A percentile compares a stretch with the other conserved stretches of the same genome.
phyloP scores from a whole-genome alignment of 1,284 basidiomycete species.

The Coniferiporia weirii region DNA sequence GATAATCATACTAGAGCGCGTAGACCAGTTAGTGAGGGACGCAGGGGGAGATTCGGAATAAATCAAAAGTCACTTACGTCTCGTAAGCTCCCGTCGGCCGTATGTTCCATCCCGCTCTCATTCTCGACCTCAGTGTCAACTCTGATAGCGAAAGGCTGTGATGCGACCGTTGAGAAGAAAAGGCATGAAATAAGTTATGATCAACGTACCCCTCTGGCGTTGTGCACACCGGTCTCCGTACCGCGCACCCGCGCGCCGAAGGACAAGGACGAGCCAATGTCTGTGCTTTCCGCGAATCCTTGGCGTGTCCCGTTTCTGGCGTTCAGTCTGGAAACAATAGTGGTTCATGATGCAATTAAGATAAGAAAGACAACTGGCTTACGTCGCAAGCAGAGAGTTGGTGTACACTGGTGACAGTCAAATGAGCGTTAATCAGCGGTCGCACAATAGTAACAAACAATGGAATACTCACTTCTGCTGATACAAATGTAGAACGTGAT shows the following conservation, averaged over 20 bases:
- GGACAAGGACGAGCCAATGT: not conserved
- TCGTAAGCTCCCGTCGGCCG: not conserved
- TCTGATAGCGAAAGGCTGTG: not conserved
- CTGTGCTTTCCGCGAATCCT: not conserved
- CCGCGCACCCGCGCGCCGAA: not conserved
- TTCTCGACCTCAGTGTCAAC: not conserved
- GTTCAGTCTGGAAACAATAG: slow-evolving; percentile 1
- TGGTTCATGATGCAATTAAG: not conserved
- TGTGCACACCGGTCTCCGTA: not conserved
- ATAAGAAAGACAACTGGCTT: not conserved
- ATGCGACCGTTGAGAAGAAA: not conserved
- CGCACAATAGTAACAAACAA: not conserved
- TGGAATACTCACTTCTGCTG: slow-evolving; percentile 12
- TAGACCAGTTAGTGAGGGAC: too few species aligned
- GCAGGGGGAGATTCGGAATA: not conserved
- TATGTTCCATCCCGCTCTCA: not conserved
- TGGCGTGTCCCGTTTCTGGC: slow-evolving; percentile 2
- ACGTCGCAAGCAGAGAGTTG: slow-evolving; percentile 15
- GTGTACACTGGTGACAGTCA: slow-evolving; percentile 9
- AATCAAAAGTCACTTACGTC: not conserved
- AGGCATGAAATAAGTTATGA: not conserved
- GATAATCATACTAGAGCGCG: not conserved
- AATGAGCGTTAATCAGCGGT: not conserved
- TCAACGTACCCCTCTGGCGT: not conserved
- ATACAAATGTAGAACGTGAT: slow-evolving; percentile 12